Evolutionary conservation across 352 stramenopile species (phyloP), one percentile per base, ranked within the genome.

Genomic region (Nothophytophthora sp.): DNA sequence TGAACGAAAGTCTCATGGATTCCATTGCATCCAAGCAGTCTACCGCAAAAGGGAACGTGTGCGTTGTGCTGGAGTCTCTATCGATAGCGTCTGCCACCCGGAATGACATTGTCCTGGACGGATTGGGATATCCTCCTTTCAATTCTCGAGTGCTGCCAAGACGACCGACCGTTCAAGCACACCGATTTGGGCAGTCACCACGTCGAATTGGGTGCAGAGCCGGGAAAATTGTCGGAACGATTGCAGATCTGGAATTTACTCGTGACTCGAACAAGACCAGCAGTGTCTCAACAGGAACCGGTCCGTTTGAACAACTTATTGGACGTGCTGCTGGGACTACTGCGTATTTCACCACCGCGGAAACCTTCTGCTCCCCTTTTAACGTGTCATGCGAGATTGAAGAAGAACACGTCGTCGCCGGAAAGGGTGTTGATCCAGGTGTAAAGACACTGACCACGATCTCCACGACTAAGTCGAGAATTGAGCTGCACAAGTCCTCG

Each of bases 91-190:
- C 68, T 49, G 52, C 77, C 1, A 50, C 49, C 15, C 77, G 70
- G 61, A 73, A 55, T 47, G 69, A 88, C 2, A 81, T 90, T 30
- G 72, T 48, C n/a, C 20, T 92, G 18, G 77, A 91, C 49, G 76
- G 82, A 35, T 64, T 92, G 13, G 72, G 77, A 20, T 91, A 90
- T 33, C 81, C 82, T 50, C 80, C 80, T 29, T 92, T 92, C 38
- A 90, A 90, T 57, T 64, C 73, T n/a, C 70, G 76, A 4, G 58
- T 86, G 23, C 54, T 90, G 5, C 81, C 78, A 29, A 78, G 70
- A n/a, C 63, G 66, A 16, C 60, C 67, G 43, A 71, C 55, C 19
- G 46, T 63, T 32, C 71, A 81, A 54, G 60, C 76, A 6, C 69
- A 86, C 36, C 61, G 66, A 34, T 72, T 78, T 47, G 80, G 62